Evolutionary conservation across 345 rosid genomes (phyloP).

Genomic region (Citrus inodora): DNA sequence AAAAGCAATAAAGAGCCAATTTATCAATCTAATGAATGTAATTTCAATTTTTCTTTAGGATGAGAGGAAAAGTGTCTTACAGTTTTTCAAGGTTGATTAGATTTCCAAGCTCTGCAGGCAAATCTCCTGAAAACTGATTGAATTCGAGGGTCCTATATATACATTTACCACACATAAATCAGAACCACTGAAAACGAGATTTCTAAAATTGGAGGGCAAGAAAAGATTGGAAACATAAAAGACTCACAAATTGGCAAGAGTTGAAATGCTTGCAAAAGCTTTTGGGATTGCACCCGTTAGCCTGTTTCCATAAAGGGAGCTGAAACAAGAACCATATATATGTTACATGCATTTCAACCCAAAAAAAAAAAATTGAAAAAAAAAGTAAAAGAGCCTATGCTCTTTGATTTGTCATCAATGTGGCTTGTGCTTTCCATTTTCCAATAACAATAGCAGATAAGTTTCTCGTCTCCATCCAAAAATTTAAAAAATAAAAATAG

Average conservation of each 20-base stretch:
- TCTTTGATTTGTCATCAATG: too few relatives aligned
- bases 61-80: constrained; percentile 10
- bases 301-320: constrained; percentile 45
- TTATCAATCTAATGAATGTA: background rate
- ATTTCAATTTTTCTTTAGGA: background rate
- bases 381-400: too few relatives aligned
- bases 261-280: constrained; percentile 43
- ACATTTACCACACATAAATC: background rate
- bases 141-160: constrained; percentile 17
- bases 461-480: too few relatives aligned
- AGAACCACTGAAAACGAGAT: background rate
- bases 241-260: constrained; percentile 39
- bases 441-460: too few relatives aligned
- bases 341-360: too few relatives aligned
- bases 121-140: constrained; percentile 30
- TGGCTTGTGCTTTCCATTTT: too few relatives aligned
- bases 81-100: background rate
- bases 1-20: background rate
- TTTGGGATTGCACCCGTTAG: constrained; percentile 46
- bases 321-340: constrained; percentile 11
- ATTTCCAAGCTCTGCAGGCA: constrained; percentile 38
- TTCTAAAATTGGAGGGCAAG: background rate
- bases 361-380: too few relatives aligned
- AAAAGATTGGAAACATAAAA: background rate
- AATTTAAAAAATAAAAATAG: too few relatives aligned